These are phyloP conservation scores for Arachis monticola DNA, from an alignment of 331 rosid species.

Conservation along the genomic window DNA sequence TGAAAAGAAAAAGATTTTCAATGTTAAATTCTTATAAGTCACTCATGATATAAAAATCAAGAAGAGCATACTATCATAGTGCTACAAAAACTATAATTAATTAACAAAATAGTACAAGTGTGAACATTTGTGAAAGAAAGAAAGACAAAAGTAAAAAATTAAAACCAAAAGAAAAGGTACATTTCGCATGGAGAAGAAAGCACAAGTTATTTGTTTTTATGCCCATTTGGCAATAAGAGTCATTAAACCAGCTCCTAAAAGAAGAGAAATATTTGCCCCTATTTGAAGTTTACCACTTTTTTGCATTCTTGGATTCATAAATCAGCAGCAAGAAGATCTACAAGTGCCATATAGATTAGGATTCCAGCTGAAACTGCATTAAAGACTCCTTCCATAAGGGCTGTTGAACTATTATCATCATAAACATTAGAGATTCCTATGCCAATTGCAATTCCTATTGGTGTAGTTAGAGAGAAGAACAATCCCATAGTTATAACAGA, in stretches of 20 bases:
- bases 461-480: conserved; percentile 63
- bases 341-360: conserved; percentile 69
- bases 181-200: neutral
- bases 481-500: conserved; percentile 46
- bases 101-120: too few species aligned
- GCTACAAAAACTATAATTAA: too few species aligned
- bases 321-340: conserved; percentile 66
- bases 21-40: too few species aligned
- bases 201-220: neutral
- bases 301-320: conserved; percentile 70
- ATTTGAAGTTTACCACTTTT: conserved; percentile 49
- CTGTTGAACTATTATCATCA: conserved; percentile 52
- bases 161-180: neutral
- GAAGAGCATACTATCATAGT: too few species aligned
- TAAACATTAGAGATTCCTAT: conserved; percentile 50
- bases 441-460: conserved; percentile 60
- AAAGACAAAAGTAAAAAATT: too few species aligned
- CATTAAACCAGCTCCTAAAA: conserved; percentile 63
- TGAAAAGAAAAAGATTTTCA: too few species aligned
- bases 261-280: conserved; percentile 47
- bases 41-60: too few species aligned
- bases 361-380: conserved; percentile 65
- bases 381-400: conserved; percentile 60
- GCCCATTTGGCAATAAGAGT: conserved; percentile 73
- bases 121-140: too few species aligned